These are phyloP conservation scores for Neurospora sp. DNA, from an alignment of 495 filamentous ascomycete genomes.

Conservation along the genomic window DNA sequence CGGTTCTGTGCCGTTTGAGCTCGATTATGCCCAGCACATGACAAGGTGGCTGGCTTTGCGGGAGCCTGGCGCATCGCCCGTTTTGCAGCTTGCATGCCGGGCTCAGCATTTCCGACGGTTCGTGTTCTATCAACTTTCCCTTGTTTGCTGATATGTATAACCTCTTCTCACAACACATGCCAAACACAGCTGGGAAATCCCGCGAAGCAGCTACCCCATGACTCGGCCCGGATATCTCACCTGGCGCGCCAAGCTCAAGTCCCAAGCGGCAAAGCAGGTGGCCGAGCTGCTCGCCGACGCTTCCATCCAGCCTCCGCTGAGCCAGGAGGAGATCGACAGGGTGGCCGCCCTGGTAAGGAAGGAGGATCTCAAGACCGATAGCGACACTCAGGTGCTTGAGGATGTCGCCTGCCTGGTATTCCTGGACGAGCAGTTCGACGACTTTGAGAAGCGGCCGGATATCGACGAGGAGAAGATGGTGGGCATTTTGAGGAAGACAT, in stretches of 20 bases:
- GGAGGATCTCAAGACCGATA: constrained; percentile 50
- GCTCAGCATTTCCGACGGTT: constrained; percentile 62
- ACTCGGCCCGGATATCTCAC: constrained; percentile 61
- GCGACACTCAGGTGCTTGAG: constrained; percentile 63
- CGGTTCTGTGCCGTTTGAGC: constrained; percentile 52
- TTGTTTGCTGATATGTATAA: background rate
- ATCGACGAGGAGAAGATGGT: constrained; percentile 66
- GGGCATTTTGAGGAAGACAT: constrained; percentile 67
- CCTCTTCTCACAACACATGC: background rate
- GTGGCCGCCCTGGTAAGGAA: constrained; percentile 55
- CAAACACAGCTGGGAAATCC: constrained; percentile 65
- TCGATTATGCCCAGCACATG: constrained; percentile 73
- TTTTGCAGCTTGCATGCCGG: constrained; percentile 61
- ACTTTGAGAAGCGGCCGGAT: constrained; percentile 48
- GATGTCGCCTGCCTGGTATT: constrained; percentile 83
- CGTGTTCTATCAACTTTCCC: background rate
- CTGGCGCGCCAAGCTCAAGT: constrained; percentile 64
- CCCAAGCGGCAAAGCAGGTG: constrained; percentile 55
- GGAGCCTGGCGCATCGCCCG: constrained; percentile 46
- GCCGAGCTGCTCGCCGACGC: constrained; percentile 41
- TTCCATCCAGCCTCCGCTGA: constrained; percentile 23
- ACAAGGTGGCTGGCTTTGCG: constrained; percentile 52
- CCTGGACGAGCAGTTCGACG: constrained; percentile 72
- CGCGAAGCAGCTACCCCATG: constrained; percentile 55
- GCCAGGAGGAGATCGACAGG: constrained; percentile 30